Base-by-base conservation (phyloP, 2,329 filamentous ascomycete species). In the Fragosphaeria purpurea region DNA sequence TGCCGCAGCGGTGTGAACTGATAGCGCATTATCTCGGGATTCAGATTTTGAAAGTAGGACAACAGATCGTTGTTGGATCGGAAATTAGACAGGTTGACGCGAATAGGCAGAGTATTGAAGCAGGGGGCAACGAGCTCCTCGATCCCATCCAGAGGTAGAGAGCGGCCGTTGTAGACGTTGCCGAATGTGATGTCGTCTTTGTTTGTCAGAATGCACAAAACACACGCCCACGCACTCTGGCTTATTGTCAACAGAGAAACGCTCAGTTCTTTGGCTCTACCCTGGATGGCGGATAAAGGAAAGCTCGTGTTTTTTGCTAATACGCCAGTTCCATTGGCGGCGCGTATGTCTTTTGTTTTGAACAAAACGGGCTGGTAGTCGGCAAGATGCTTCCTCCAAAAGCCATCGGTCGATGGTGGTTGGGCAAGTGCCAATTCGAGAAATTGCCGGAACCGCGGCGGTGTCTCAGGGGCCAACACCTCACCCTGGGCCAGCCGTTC, bases 31-130 rank as follows among this genome's bases (percentile, higher is more conserved):
- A 82, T 66, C 1, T 82, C 72, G 3, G 68, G 63, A 51, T 75
- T 77, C 32, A 85, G 67, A 3, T 34, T 10, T 11, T 57, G 57
- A 31, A 58, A 53, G 13, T 55, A 51, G 4, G 46, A 7, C 45
- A 56, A 6, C 9, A 89, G 62, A 5, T 82, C 75, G 0, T 72
- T 58, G 51, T 82, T 81, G 12, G 72, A 74, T 1, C 64, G 68
- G 2, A 63, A 63, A 3, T 62, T 61, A 1, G 72, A 66, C 8
- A 86, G 54, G 35, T 79, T 67, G 12, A 80, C 67, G 32, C 88
- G 77, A 2, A 89, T 62, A 0, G 90, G 88, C 10, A 95, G 67
- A 0, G 90, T 95, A 61, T 95, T 96, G 72, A 96, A 95, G 63
- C 88, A 95, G 0, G 90, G 90, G 0, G 87, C 88, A n/a, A 94